These are phyloP conservation scores for Hyaloscypha finlandica DNA, from an alignment of 495 filamentous ascomycete species.

Conservation along the genomic window DNA sequence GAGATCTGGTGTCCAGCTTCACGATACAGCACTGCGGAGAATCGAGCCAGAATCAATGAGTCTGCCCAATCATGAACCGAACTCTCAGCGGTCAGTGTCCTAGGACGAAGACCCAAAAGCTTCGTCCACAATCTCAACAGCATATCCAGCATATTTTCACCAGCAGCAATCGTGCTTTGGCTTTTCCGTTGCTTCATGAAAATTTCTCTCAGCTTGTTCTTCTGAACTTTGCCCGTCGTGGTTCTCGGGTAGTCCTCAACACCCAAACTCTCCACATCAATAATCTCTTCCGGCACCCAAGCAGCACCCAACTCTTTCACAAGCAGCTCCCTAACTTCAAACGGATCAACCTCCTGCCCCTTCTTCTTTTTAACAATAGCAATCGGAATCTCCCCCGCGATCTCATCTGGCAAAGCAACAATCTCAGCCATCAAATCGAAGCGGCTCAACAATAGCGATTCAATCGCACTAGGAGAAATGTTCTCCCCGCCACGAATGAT, in stretches of 20 bases:
- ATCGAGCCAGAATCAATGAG: not conserved
- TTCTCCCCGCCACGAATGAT: conserved; percentile 52
- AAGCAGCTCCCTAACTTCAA: conserved; percentile 32
- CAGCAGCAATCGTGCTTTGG: not conserved
- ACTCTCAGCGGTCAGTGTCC: not conserved
- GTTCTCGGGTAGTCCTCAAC: conserved; percentile 40
- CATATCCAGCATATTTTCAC: not conserved
- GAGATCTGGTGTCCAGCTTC: not conserved
- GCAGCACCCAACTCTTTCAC: conserved; percentile 35
- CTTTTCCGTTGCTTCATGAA: not conserved
- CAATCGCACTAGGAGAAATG: conserved; percentile 42
- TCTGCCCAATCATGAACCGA: not conserved
- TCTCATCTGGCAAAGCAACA: conserved; percentile 40
- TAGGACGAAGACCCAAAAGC: not conserved
- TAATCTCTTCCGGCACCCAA: conserved; percentile 38
- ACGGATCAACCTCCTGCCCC: conserved; percentile 16
- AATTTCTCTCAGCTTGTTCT: not conserved
- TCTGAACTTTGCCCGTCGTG: not conserved
- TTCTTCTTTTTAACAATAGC: conserved; percentile 34
- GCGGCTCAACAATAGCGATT: conserved; percentile 34
- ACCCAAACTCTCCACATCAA: conserved; percentile 38
- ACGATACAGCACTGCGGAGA: not conserved
- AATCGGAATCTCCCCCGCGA: conserved; percentile 43
- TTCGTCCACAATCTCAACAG: not conserved
- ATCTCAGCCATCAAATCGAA: conserved; percentile 38